Evolutionary conservation across 441 rosid species (phyloP).

Genomic region (Syzygium syzygioides): DNA sequence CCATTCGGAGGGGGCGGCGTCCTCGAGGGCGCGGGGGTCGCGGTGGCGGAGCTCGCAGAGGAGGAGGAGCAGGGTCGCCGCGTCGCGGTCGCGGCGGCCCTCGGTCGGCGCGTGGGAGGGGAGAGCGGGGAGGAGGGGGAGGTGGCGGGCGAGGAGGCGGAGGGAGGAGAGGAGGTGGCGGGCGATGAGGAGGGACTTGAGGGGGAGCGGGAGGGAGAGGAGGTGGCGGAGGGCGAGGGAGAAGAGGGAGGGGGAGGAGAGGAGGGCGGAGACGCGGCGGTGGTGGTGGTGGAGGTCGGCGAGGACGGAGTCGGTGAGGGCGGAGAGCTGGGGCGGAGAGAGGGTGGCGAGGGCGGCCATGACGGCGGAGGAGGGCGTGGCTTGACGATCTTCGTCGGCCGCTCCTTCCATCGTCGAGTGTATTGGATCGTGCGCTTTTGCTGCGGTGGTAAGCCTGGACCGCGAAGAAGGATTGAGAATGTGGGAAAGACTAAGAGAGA

Average conservation of each 20-base stretch:
- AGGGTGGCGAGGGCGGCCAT: constrained; percentile 64
- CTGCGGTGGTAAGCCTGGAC: neutral
- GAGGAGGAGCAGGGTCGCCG: constrained; percentile 61
- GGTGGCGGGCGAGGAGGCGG: constrained; percentile 31
- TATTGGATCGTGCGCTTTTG: constrained; percentile 36
- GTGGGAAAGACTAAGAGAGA: neutral
- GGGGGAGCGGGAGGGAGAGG: constrained; percentile 53
- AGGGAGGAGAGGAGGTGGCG: constrained; percentile 61
- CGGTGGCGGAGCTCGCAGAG: constrained; percentile 69
- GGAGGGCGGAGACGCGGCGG: constrained; percentile 57
- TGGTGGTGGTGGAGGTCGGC: constrained; percentile 38
- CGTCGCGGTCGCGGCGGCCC: constrained; percentile 63
- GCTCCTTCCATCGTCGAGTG: constrained; percentile 34
- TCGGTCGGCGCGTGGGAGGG: constrained; percentile 4
- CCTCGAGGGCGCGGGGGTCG: constrained; percentile 38
- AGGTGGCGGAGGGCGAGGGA: constrained; percentile 71
- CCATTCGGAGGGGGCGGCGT: constrained; percentile 48
- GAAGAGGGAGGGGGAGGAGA: constrained; percentile 72
- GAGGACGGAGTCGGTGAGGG: constrained; percentile 45
- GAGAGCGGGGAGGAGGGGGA: constrained; percentile 12
- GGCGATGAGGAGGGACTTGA: constrained; percentile 64
- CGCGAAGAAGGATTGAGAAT: constrained; percentile 1
- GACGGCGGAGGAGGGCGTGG: constrained; percentile 13
- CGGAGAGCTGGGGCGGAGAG: constrained; percentile 32
- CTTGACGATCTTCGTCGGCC: neutral